Conservation (phyloP, 192 early-diverging fungal genomes). For the Coemansia furcata region DNA sequence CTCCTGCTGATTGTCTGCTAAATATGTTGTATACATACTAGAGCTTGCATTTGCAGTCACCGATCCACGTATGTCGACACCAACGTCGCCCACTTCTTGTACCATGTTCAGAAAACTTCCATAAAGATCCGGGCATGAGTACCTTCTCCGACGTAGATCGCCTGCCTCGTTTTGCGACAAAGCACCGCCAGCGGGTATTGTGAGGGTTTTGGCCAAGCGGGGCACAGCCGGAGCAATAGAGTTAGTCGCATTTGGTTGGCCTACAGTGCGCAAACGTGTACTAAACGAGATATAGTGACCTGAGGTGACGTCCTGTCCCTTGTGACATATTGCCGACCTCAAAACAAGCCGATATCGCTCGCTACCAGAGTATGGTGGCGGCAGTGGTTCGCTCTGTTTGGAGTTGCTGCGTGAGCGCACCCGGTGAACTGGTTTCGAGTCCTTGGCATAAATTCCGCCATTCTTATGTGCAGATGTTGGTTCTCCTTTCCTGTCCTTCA, state of each 20-base stretch:
- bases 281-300: conserved; percentile 57
- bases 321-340: conserved; percentile 59
- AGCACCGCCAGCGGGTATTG: not conserved
- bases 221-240: not conserved
- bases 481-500: not conserved
- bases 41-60: not conserved
- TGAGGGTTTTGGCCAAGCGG: not conserved
- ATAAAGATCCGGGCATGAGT: not conserved
- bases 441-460: not conserved
- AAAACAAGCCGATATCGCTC: conserved; percentile 55
- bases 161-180: not conserved
- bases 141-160: not conserved
- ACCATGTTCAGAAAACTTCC: not conserved
- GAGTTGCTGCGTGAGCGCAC: not conserved
- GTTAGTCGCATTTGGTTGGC: not conserved
- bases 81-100: not conserved
- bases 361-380: conserved; percentile 30
- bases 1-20: not conserved
- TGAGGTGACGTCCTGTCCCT: conserved; percentile 42
- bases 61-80: not conserved
- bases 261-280: conserved; percentile 23
- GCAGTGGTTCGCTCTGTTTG: conserved; percentile 1
- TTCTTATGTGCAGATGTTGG: conserved; percentile 7
- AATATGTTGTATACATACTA: too few relatives aligned
- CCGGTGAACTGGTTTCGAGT: not conserved